phyloP scores from a whole-genome alignment of 140 eudicot species.

The Flaveria floridana region DNA sequence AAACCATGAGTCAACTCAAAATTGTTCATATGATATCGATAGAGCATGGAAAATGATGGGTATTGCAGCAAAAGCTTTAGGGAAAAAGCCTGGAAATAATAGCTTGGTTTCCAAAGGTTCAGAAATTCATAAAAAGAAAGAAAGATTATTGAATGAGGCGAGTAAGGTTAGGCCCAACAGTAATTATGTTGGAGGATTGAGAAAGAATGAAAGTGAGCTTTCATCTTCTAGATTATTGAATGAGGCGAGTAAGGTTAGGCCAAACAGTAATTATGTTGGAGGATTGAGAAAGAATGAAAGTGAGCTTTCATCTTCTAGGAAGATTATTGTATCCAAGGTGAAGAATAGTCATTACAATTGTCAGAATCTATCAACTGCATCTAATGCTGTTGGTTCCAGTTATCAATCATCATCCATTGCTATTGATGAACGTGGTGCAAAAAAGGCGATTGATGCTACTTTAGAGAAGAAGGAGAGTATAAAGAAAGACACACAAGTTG shows the following conservation, averaged over 20 bases:
- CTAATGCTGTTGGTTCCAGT: constrained; percentile 22
- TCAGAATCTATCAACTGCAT: constrained; percentile 22
- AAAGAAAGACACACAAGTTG: constrained; percentile 17
- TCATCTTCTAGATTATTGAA: constrained; percentile 20
- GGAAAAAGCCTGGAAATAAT: constrained; percentile 27
- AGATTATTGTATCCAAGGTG: constrained; percentile 20
- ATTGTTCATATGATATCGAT: constrained; percentile 33
- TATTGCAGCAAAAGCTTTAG: constrained; percentile 56
- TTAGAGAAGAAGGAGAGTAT: constrained; percentile 25
- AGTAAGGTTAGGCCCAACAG: constrained; percentile 25
- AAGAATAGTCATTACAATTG: constrained; percentile 24
- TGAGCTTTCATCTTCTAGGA: constrained; percentile 30
- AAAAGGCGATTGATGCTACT: constrained; percentile 27
- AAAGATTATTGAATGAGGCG: constrained; percentile 29
- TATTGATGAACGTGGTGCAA: constrained; percentile 21
- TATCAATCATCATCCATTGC: constrained; percentile 27
- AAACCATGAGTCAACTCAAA: constrained; percentile 35
- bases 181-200: constrained; percentile 20
- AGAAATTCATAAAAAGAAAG: constrained; percentile 34
- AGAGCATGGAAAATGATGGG: constrained; percentile 89
- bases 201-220: constrained; percentile 26
- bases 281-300: constrained; percentile 25
- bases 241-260: no score
- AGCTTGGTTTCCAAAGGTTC: constrained; percentile 18
- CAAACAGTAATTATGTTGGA: constrained; percentile 2